A percentile compares a stretch with the other conserved stretches of the same genome.
Conservation (phyloP, 345 rosid species). For the Laguncularia racemosa region DNA sequence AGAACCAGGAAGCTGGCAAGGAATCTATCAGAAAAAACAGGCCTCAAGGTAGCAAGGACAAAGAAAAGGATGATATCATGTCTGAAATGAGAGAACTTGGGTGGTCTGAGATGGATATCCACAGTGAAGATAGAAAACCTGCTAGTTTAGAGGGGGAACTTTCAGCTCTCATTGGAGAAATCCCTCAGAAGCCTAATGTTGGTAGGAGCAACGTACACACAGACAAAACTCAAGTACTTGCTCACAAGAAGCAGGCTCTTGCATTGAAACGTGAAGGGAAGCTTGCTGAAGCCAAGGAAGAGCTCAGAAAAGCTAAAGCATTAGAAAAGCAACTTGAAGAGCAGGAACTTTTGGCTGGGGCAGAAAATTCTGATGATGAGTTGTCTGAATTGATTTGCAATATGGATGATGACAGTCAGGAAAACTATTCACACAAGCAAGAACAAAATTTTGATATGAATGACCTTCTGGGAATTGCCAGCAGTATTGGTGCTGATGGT, state of each 20-base stretch:
- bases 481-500: slow-evolving; percentile 30
- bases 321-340: slow-evolving; percentile 89
- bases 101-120: slow-evolving; percentile 66
- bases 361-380: slow-evolving; percentile 90
- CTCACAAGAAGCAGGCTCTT: slow-evolving; percentile 76
- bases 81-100: slow-evolving; percentile 76
- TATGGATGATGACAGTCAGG: slow-evolving; percentile 54
- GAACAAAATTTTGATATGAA: slow-evolving; percentile 33
- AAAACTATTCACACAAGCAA: slow-evolving; percentile 32
- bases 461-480: slow-evolving; percentile 23
- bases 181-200: slow-evolving; percentile 28
- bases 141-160: slow-evolving; percentile 85
- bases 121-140: slow-evolving; percentile 38
- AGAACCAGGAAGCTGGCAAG: slow-evolving; percentile 28
- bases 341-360: slow-evolving; percentile 65
- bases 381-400: slow-evolving; percentile 52
- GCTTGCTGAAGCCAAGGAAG: slow-evolving; percentile 95
- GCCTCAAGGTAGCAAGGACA: slow-evolving; percentile 25
- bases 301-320: slow-evolving; percentile 75
- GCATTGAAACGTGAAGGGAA: slow-evolving; percentile 83
- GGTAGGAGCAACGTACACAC: slow-evolving; percentile 23
- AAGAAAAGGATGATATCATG: slow-evolving; percentile 47
- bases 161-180: slow-evolving; percentile 61
- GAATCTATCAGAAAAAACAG: slow-evolving; percentile 40
- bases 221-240: slow-evolving; percentile 54